Base-by-base conservation (phyloP, 306 rosid species). In the Acacia melanoxylon region DNA sequence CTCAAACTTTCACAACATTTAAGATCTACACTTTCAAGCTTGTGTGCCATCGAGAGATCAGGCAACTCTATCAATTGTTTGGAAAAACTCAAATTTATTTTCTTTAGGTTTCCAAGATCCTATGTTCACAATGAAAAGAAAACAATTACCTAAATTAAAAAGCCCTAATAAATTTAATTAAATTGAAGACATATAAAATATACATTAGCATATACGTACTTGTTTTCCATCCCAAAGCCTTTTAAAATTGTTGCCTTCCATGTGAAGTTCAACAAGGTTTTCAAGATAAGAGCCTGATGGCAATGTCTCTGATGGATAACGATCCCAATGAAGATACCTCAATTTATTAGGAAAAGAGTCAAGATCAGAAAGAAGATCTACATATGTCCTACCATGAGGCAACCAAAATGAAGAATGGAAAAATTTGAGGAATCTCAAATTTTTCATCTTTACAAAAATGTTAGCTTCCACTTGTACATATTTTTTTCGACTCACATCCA, bases 401-500 rank as follows among this genome's bases (percentile, higher is more conserved):
- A n/a, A n/a, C n/a, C n/a, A 29, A 1, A 2, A 29, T 35, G 8
- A 0, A 35, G 2, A 8, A 10, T 11, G 11, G 2, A 45, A 45
- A 10, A 45, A 0, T 10, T 45, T 45, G 4, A 45, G 15, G 54
- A 48, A 3, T 48, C 54, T 48, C 4, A 13, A 48, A 14, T 14
- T 14, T 48, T 13, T 15, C 54, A 48, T 48, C 54, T 15, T 48
- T 14, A 0, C 5, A 4, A 48, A 48, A 17, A 4, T 48, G 19
- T 15, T 0, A 13, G 19, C 6, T 13, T 17, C 4, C 54, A 48
- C 4, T 14, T 15, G 19, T 14, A 48, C 0, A 48, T 4, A 0
- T 13, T 48, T 15, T 1, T 3, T 48, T 48, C 1, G 1, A 14
- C 0, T 0, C 20, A 1, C 1, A 3, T 48, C 19, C 19, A 48